These are phyloP conservation scores for Laburnicola sp. DNA, from an alignment of 2,329 filamentous ascomycete species.

Conservation along the genomic window DNA sequence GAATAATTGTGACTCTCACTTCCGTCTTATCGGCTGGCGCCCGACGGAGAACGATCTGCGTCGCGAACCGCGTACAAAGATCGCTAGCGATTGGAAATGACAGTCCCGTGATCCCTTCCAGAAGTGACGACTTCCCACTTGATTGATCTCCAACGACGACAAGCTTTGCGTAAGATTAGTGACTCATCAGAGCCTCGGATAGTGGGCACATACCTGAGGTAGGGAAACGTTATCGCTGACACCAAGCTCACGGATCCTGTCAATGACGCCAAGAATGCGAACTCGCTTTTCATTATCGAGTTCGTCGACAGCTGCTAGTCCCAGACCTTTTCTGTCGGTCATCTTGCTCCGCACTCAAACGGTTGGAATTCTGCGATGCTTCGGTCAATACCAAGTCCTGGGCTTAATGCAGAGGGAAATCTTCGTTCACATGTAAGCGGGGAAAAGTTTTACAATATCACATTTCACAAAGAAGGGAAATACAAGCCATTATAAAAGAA, in stretches of 20 bases:
- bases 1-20: slow-evolving; percentile 12
- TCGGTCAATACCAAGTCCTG: too few species aligned
- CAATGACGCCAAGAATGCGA: slow-evolving; percentile 17
- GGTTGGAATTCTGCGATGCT: too few species aligned
- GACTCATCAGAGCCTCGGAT: not conserved
- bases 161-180: slow-evolving; percentile 4
- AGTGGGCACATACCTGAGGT: slow-evolving; percentile 9
- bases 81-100: slow-evolving; percentile 14
- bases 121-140: slow-evolving; percentile 14
- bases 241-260: slow-evolving; percentile 17
- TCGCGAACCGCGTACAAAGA: slow-evolving; percentile 15
- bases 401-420: too few species aligned
- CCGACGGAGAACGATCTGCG: slow-evolving; percentile 14
- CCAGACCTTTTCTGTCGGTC: slow-evolving; percentile 1
- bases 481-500: too few species aligned
- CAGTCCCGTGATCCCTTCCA: slow-evolving; percentile 13
- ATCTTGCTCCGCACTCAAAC: not conserved
- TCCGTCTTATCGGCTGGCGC: slow-evolving; percentile 3
- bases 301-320: slow-evolving; percentile 9
- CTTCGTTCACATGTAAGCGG: too few species aligned
- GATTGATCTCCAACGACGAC: slow-evolving; percentile 13
- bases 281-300: slow-evolving; percentile 18
- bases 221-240: slow-evolving; percentile 12
- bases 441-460: too few species aligned
- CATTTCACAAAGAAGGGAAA: too few species aligned